A percentile compares a stretch with the other conserved stretches of the same genome.
phyloP scores from a whole-genome alignment of 1,284 basidiomycete genomes.

The Moesziomyces sp. region DNA sequence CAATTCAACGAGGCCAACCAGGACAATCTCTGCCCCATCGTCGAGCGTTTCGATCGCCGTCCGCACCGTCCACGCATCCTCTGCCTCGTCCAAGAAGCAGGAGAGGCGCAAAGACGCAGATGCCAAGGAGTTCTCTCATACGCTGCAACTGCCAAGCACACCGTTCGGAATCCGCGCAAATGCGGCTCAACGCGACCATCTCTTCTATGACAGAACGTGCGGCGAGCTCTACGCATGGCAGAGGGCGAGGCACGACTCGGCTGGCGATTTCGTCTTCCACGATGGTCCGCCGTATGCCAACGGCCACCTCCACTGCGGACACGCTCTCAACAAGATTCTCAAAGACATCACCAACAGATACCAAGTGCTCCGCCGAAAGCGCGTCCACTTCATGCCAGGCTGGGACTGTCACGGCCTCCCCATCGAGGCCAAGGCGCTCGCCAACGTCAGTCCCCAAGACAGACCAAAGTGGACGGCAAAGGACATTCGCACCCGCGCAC shows the following conservation, averaged over 20 bases:
- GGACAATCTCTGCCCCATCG: not conserved
- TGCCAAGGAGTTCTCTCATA: constrained; percentile 71
- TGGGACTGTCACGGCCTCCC: constrained; percentile 99
- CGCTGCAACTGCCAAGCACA: constrained; percentile 85
- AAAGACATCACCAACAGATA: constrained; percentile 97
- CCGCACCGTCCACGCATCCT: constrained; percentile 8
- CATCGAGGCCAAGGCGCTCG: constrained; percentile 71
- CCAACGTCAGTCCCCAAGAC: constrained; percentile 72
- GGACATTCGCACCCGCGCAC: constrained; percentile 79
- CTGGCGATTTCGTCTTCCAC: constrained; percentile 79
- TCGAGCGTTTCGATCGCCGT: not conserved
- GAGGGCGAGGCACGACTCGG: constrained; percentile 52
- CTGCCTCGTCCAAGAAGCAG: constrained; percentile 12
- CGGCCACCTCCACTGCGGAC: constrained; percentile 92
- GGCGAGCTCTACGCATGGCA: constrained; percentile 87
- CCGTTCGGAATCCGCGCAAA: constrained; percentile 81
- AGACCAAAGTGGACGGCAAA: constrained; percentile 34
- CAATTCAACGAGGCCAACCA: not conserved
- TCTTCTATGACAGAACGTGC: constrained; percentile 77
- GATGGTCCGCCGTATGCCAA: constrained; percentile 99
- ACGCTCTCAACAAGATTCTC: constrained; percentile 94
- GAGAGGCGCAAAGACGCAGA: constrained; percentile 4
- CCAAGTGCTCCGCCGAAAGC: constrained; percentile 80
- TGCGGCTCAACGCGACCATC: constrained; percentile 75
- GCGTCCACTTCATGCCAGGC: constrained; percentile 92